phyloP scores from a whole-genome alignment of 2,329 filamentous ascomycete species.

The Uncinocarpus reesii region DNA sequence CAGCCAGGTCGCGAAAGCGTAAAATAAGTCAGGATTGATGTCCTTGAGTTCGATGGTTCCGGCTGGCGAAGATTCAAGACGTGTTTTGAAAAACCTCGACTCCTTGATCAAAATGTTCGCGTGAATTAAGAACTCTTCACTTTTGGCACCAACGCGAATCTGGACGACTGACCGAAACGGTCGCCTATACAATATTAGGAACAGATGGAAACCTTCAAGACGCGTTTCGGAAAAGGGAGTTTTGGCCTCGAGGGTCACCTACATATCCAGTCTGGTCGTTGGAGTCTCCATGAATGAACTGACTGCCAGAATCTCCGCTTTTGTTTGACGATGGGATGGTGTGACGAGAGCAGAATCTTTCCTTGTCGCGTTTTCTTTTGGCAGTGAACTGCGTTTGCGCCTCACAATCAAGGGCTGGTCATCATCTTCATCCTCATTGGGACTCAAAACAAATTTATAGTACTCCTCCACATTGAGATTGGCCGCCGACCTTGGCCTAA shows the following conservation, averaged over 20 bases:
- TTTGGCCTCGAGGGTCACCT: not conserved
- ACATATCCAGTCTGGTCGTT: too few relatives aligned
- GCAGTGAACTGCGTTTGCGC: not conserved
- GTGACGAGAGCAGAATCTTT: not conserved
- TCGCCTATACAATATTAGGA: not conserved
- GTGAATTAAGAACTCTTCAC: slow-evolving; percentile 10
- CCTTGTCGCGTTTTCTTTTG: not conserved
- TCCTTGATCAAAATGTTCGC: not conserved
- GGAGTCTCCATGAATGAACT: not conserved
- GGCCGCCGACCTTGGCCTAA: too few relatives aligned
- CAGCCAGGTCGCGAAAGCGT: slow-evolving; percentile 5
- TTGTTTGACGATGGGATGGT: not conserved
- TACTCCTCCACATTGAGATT: too few relatives aligned
- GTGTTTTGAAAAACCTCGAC: not conserved
- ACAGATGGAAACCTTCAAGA: not conserved
- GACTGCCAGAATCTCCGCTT: not conserved
- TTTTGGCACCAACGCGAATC: slow-evolving; percentile 7
- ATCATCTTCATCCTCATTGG: not conserved
- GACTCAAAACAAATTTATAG: too few relatives aligned
- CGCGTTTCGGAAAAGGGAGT: not conserved
- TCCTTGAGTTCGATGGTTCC: slow-evolving; percentile 3
- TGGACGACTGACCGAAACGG: slow-evolving; percentile 2
- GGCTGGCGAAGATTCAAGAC: not conserved
- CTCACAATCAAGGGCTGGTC: not conserved
- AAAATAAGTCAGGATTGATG: slow-evolving; percentile 6